Conservation (phyloP, 495 filamentous ascomycete species). For the Neurospora cerealis region DNA sequence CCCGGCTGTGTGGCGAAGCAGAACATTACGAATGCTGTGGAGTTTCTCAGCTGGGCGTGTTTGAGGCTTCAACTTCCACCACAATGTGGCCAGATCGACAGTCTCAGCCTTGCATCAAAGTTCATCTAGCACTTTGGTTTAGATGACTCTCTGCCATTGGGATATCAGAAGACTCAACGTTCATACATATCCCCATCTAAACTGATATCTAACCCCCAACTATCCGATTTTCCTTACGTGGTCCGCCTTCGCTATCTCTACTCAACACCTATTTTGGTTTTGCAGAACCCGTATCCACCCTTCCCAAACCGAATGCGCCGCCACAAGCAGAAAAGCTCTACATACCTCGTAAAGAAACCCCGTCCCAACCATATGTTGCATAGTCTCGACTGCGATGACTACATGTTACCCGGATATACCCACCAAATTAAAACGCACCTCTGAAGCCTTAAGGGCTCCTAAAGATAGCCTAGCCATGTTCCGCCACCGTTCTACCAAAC, state of each 20-base stretch:
- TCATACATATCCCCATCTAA: neutral
- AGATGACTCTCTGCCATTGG: neutral
- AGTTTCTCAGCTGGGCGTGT: neutral
- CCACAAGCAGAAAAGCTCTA: neutral
- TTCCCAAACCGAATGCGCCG: neutral
- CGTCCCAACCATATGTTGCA: neutral
- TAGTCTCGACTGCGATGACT: neutral
- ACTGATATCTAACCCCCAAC: neutral
- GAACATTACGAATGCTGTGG: neutral
- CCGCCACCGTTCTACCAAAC: neutral
- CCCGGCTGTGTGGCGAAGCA: neutral
- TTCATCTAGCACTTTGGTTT: neutral
- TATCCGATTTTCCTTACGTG: neutral
- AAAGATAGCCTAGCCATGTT: neutral
- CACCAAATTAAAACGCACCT: neutral
- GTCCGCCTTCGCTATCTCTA: neutral
- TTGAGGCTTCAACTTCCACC: neutral
- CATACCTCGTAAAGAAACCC: neutral
- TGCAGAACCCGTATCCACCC: neutral
- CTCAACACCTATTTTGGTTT: neutral
- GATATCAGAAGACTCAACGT: neutral
- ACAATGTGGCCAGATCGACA: neutral
- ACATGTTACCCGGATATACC: neutral
- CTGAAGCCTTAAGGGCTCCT: neutral
- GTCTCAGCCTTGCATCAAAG: neutral